Base-by-base conservation (phyloP, 2,329 filamentous ascomycete species). In the Talaromyces sp. region DNA sequence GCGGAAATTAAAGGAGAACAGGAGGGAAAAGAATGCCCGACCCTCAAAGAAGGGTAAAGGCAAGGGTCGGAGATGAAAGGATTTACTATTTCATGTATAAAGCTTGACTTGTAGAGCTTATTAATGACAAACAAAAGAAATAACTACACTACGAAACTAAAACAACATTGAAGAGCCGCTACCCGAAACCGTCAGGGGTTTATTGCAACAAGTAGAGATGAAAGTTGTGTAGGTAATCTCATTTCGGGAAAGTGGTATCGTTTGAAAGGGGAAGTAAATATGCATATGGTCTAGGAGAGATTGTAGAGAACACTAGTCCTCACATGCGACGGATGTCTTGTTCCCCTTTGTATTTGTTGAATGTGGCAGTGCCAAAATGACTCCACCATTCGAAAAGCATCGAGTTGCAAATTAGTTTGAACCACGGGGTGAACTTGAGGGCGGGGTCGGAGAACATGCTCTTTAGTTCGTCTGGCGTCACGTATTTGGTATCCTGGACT, bases 321-420 rank as follows among this genome's bases (percentile, higher is more conserved):
- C 64, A 81, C 93, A 97, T 97, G 68, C 93, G 88, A 68, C 92
- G 88, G 71, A 98, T 96, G 73, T 90, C 83, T 73, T 87, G 86
- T 82, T 98, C 93, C 73, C 92, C 88, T 77, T 86, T 84, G 79
- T 93, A 96, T 78, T 91, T 89, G 63, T 96, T 90, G 68, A 98
- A 81, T 10, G 90, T 90, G 27, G 84, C 81, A 68, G 95, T 74
- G 53, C 75, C 88, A 61, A 98, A 84, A 77, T 90, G 87, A 72
- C 88, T 82, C 95, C 95, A 99, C 95, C 95, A 99, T 77, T 97
- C 89, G 71, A 96, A 99, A 49, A 99, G 85, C 91, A 98, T 93
- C 55, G 91, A 92, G 76, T 98, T 85, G 84, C 95, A 99, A 72
- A 99, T 98, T 68, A 99, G 88, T 83, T 96, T 96, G 83, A 99